Percentiles rank a stretch among this genome's conserved stretches.
phyloP scores from a whole-genome alignment of 2,329 filamentous ascomycete species.

The Phyllosticta citribraziliensis region DNA sequence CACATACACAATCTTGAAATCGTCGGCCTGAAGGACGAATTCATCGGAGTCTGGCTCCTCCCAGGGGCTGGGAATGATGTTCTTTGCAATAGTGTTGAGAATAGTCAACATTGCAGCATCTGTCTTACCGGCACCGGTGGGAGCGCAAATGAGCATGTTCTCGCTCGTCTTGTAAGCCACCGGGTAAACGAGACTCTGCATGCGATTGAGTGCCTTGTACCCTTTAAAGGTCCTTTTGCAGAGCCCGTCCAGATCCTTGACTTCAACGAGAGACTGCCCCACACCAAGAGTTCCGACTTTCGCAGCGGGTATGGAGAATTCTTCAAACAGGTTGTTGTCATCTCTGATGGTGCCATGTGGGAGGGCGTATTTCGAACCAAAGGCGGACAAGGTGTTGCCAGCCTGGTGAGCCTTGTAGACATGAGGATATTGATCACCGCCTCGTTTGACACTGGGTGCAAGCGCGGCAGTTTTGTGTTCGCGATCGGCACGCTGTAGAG shows the following conservation, averaged over 20 bases:
- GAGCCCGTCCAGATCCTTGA: constrained; percentile 76
- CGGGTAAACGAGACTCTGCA: constrained; percentile 95
- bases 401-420: constrained; percentile 79
- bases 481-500: constrained; percentile 63
- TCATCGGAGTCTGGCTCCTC: constrained; percentile 64
- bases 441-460: constrained; percentile 57
- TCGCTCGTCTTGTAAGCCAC: constrained; percentile 93
- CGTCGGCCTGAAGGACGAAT: constrained; percentile 71
- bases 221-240: constrained; percentile 88
- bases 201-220: constrained; percentile 87
- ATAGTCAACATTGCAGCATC: constrained; percentile 97
- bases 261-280: constrained; percentile 66
- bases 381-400: constrained; percentile 72
- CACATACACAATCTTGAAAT: constrained; percentile 98
- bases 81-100: constrained; percentile 79
- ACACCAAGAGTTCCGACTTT: constrained; percentile 64
- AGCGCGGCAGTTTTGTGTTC: constrained; percentile 73
- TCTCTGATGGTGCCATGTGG: constrained; percentile 63
- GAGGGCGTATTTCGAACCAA: constrained; percentile 73
- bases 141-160: constrained; percentile 97
- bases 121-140: constrained; percentile 96
- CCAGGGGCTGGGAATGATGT: constrained; percentile 68
- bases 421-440: constrained; percentile 77
- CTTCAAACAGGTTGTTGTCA: constrained; percentile 71
- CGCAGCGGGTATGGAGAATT: constrained; percentile 76